These are phyloP conservation scores for Withania somnifera DNA, from an alignment of 305 asterid genomes.

Conservation along the genomic window DNA sequence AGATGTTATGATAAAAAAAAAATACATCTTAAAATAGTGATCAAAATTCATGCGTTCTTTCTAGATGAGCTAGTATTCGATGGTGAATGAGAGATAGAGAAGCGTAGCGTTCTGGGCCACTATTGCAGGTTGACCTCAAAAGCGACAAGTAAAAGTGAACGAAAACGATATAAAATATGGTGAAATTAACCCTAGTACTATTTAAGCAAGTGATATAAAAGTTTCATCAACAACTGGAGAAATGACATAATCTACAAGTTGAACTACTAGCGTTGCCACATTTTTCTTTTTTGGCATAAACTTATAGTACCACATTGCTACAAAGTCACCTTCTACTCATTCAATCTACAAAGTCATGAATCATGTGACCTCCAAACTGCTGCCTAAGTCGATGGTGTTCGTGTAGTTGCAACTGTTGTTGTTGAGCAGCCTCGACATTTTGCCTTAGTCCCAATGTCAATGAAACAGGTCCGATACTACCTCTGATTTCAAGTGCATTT, in stretches of 20 bases:
- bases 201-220: neutral
- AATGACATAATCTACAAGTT: neutral
- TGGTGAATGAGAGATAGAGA: no score
- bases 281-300: no score
- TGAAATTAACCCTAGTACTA: neutral
- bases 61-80: no score
- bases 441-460: slow-evolving; percentile 63
- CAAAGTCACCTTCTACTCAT: neutral
- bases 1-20: no score
- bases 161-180: neutral
- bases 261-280: neutral
- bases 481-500: slow-evolving; percentile 34
- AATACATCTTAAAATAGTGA: no score
- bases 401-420: slow-evolving; percentile 13
- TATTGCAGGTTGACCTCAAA: no score
- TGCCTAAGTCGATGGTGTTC: slow-evolving; percentile 35
- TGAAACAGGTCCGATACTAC: slow-evolving; percentile 55
- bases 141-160: no score
- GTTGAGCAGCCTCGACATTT: slow-evolving; percentile 39
- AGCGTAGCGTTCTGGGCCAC: no score
- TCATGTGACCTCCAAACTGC: slow-evolving; percentile 50
- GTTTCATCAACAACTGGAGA: neutral
- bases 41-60: no score
- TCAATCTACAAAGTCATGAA: slow-evolving; percentile 54
- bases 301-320: neutral